These are phyloP conservation scores for Pyrus communis DNA, from an alignment of 306 rosid species.

Conservation along the genomic window DNA sequence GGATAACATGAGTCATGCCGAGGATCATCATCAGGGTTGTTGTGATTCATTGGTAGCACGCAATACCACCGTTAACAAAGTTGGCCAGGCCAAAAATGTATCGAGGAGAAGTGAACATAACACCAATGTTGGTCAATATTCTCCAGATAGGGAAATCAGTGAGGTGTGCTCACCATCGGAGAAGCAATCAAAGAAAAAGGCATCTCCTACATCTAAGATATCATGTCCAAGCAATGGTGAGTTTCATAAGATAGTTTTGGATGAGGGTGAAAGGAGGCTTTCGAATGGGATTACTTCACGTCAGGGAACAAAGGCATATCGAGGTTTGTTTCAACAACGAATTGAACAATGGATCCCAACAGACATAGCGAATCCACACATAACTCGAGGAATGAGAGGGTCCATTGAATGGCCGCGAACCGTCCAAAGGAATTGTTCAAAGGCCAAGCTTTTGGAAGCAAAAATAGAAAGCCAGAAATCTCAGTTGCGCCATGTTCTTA, in stretches of 20 bases:
- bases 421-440: constrained; percentile 22
- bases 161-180: constrained; percentile 4
- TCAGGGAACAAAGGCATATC: not conserved
- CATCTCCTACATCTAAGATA: constrained; percentile 12
- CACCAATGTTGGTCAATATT: not conserved
- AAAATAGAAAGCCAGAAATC: constrained; percentile 51
- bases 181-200: constrained; percentile 9
- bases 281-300: constrained; percentile 10
- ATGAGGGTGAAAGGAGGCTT: constrained; percentile 13
- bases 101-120: not conserved
- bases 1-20: not conserved
- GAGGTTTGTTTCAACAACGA: constrained; percentile 8
- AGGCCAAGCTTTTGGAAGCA: constrained; percentile 36
- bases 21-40: constrained; percentile 7
- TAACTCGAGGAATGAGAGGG: constrained; percentile 57
- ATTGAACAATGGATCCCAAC: constrained; percentile 11
- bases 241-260: not conserved
- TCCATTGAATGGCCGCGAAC: constrained; percentile 53
- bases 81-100: not conserved
- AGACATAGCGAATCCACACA: constrained; percentile 47
- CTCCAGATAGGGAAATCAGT: constrained; percentile 5
- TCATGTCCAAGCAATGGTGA: constrained; percentile 2
- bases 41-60: constrained; percentile 5
- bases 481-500: constrained; percentile 44
- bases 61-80: not conserved